Percentiles rank a stretch among this genome's conserved stretches.
Conservation (phyloP, 768 basidiomycete species). For the Chiua virens region DNA sequence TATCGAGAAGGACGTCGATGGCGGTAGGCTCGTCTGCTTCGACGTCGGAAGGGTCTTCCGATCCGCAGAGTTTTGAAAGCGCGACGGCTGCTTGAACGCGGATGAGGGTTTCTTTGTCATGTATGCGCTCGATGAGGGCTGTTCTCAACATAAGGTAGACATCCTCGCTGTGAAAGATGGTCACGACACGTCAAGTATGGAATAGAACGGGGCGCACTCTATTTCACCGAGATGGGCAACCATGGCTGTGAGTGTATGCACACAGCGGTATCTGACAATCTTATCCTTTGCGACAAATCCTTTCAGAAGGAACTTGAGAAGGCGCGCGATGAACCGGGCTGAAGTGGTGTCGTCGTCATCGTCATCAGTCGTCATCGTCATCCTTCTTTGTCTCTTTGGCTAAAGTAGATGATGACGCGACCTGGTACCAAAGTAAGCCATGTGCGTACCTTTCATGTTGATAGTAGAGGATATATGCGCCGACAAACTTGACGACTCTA, state of each 20-base stretch:
- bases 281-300: conserved; percentile 90
- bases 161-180: conserved; percentile 58
- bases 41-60: conserved; percentile 62
- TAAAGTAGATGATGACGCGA: conserved; percentile 13
- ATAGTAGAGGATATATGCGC: conserved; percentile 73
- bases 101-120: conserved; percentile 77
- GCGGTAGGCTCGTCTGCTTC: conserved; percentile 48
- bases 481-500: conserved; percentile 77
- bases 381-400: conserved; percentile 38
- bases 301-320: conserved; percentile 70
- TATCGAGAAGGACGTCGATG: conserved; percentile 62
- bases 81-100: conserved; percentile 80
- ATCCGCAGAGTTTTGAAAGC: conserved; percentile 70
- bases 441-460: conserved; percentile 67
- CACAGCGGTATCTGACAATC: conserved; percentile 74
- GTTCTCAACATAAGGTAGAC: conserved; percentile 62
- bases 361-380: conserved; percentile 40
- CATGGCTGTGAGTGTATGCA: conserved; percentile 77
- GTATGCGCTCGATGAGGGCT: conserved; percentile 66
- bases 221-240: conserved; percentile 79
- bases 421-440: background rate
- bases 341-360: conserved; percentile 68
- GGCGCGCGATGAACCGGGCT: conserved; percentile 63
- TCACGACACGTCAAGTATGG: background rate
- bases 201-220: conserved; percentile 54